phyloP scores from a whole-genome alignment of 2,329 filamentous ascomycete genomes.

The Aspergillus transmontanensis region DNA sequence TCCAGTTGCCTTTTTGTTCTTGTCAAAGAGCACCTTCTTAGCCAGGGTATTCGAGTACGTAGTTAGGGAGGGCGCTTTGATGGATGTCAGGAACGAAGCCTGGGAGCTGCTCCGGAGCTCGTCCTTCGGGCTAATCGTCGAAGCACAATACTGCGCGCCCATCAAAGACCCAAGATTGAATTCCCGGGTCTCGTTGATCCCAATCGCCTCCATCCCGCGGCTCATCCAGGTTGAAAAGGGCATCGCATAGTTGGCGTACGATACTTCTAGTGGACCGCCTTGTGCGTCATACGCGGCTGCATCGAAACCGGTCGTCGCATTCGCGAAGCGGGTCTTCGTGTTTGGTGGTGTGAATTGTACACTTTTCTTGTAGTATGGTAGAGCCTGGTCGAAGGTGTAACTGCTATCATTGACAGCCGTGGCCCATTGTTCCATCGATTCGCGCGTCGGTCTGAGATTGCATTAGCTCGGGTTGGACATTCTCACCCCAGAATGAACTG shows the following conservation, averaged over 20 bases:
- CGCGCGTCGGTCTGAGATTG: slow-evolving; percentile 12
- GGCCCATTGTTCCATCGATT: slow-evolving; percentile 26
- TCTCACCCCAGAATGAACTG: background rate
- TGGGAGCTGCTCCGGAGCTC: slow-evolving; percentile 52
- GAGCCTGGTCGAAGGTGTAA: slow-evolving; percentile 28
- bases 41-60: slow-evolving; percentile 47
- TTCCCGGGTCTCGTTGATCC: slow-evolving; percentile 35
- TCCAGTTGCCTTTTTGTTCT: slow-evolving; percentile 44
- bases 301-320: slow-evolving; percentile 25
- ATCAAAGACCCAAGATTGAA: slow-evolving; percentile 44
- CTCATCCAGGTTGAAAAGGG: slow-evolving; percentile 37
- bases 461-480: background rate
- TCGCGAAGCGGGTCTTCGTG: slow-evolving; percentile 13
- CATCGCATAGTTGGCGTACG: slow-evolving; percentile 39
- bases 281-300: slow-evolving; percentile 20
- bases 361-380: slow-evolving; percentile 32
- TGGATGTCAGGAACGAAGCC: slow-evolving; percentile 34
- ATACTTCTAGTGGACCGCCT: slow-evolving; percentile 42
- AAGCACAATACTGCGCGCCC: slow-evolving; percentile 38
- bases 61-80: slow-evolving; percentile 29
- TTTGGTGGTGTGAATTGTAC: slow-evolving; percentile 30
- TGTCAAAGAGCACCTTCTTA: slow-evolving; percentile 52
- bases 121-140: slow-evolving; percentile 51
- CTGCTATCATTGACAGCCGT: slow-evolving; percentile 25
- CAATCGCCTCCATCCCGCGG: slow-evolving; percentile 39